Evolutionary conservation across 2,329 filamentous ascomycete genomes (phyloP).

Genomic region (Moelleriella libera): DNA sequence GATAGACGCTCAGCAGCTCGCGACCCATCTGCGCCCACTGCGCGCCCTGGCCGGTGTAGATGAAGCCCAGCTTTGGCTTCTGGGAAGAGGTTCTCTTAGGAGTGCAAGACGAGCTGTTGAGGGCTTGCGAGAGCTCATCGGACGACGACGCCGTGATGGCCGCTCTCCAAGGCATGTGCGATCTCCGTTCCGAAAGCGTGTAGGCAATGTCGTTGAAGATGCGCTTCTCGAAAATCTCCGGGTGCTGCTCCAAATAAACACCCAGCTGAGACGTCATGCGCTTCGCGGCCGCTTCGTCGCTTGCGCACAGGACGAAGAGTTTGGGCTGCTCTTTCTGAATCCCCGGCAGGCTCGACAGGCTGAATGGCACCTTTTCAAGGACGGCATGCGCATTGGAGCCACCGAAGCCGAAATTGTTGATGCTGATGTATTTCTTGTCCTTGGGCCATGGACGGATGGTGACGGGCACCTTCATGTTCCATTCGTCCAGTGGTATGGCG

Average conservation of each 20-base stretch:
- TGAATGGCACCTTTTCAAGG: constrained; percentile 11
- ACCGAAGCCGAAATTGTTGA: constrained; percentile 34
- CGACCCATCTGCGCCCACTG: constrained; percentile 23
- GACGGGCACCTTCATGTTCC: constrained; percentile 32
- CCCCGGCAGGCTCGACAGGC: constrained; percentile 3
- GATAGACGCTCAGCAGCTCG: constrained; percentile 19
- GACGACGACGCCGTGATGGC: constrained; percentile 28
- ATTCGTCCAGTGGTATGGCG: constrained; percentile 32
- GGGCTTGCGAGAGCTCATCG: constrained; percentile 27
- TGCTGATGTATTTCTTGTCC: constrained; percentile 33
- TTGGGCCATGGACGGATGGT: constrained; percentile 30
- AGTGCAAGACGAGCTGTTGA: constrained; percentile 18
- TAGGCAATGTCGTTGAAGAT: constrained; percentile 33
- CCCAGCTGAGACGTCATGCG: constrained; percentile 16
- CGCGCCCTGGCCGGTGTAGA: constrained; percentile 26
- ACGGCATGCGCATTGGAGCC: constrained; percentile 31
- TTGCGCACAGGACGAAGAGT: constrained; percentile 27
- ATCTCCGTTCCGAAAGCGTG: constrained; percentile 29
- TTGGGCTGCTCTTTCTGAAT: constrained; percentile 12
- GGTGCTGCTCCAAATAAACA: constrained; percentile 25
- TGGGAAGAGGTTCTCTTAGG: constrained; percentile 7
- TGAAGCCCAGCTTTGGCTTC: constrained; percentile 13
- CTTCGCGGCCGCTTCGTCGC: constrained; percentile 20
- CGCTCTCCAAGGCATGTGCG: constrained; percentile 26
- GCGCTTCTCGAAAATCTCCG: constrained; percentile 25